Base-by-base conservation (phyloP, 352 stramenopile genomes). In the Pythium myriotylum region DNA sequence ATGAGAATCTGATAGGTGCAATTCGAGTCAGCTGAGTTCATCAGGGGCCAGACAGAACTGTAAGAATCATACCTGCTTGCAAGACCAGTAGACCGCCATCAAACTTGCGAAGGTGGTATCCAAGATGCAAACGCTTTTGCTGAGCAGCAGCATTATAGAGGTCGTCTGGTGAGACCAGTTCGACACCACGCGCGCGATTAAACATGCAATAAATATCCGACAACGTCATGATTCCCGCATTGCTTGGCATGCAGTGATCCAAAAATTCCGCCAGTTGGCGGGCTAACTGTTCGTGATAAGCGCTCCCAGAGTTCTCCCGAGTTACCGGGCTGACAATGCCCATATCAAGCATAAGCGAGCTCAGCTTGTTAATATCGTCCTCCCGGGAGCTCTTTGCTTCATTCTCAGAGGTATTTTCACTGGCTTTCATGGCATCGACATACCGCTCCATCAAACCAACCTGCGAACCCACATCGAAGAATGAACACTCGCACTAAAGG, bases 171-270 rank as follows among this genome's bases (percentile, higher is more conserved):
- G 96, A 99, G 47, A 99, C 91, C 39, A 99, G 76, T 65, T 99
- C 97, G 3, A 98, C 97, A 4, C 96, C 97, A 4, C 97, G 86
- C 23, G 97, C 97, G 58, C 96, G 88, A 81, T 99, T 99, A 62
- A 98, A 99, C 59, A 99, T 89, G 68, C 96, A 99, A 75, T 99
- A 99, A 45, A 99, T 94, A 82, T 99, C 97, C 23, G 97, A 98
- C 6, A 99, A 77, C 22, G 96, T 98, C 85, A 99, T 98, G 69
- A 99, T 98, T 13, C 97, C 96, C 35, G 94, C 94, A 62, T 96
- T 89, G 46, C 76, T 77, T 5, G 91, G 81, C 66, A 99, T 92
- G 42, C 84, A 74, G 8, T 75, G 66, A 20, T 72, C 67, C 9
- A 97, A 65, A 59, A 97, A 97, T 68, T 97, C 89, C 12, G 89